These are phyloP conservation scores for Hypomyces perniciosus DNA, from an alignment of 2,329 filamentous ascomycete genomes.

Conservation along the genomic window DNA sequence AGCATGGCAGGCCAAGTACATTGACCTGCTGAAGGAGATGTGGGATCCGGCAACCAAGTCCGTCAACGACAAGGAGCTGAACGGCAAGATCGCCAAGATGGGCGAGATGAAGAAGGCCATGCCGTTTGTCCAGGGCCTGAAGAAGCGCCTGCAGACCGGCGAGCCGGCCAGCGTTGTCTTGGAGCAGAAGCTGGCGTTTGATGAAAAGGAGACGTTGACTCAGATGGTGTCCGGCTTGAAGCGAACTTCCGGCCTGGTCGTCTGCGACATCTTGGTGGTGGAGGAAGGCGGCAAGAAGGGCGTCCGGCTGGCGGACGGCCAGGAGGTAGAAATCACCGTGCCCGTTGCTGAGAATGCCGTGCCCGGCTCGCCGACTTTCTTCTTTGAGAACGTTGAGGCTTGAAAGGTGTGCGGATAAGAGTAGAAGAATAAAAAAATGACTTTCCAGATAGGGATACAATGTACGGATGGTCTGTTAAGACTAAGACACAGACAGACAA, in stretches of 20 bases:
- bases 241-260: conserved; percentile 63
- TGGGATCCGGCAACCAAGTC: conserved; percentile 57
- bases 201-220: conserved; percentile 68
- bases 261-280: conserved; percentile 66
- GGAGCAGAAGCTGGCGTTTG: conserved; percentile 77
- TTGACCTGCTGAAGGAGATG: conserved; percentile 67
- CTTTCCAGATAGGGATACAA: too few species aligned
- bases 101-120: conserved; percentile 95
- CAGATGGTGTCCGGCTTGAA: conserved; percentile 77
- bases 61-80: conserved; percentile 75
- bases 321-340: conserved; percentile 52
- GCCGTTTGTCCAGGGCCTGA: conserved; percentile 87
- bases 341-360: conserved; percentile 65
- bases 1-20: conserved; percentile 85
- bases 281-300: conserved; percentile 64
- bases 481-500: too few species aligned
- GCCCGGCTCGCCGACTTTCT: conserved; percentile 75
- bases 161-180: conserved; percentile 65
- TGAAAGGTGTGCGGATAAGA: conserved; percentile 16
- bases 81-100: conserved; percentile 71
- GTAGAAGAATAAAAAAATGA: background rate
- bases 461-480: too few species aligned
- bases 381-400: conserved; percentile 71
- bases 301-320: conserved; percentile 44
- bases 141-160: conserved; percentile 71